phyloP scores from a whole-genome alignment of 2,329 filamentous ascomycete species.

The Rachicladosporium sp. region DNA sequence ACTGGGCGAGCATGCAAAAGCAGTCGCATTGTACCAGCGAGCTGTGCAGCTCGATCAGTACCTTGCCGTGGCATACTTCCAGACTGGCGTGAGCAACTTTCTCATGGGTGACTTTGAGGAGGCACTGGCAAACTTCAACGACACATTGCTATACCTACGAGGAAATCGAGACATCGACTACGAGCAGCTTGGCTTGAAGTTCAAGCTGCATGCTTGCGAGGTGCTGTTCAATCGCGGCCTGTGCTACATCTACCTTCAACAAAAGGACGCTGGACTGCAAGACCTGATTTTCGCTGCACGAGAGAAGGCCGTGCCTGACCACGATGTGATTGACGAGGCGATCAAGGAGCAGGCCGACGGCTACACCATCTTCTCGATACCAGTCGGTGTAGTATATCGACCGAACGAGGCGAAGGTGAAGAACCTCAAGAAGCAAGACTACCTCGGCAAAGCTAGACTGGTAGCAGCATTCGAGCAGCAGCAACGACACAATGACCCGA shows the following conservation, averaged over 20 bases:
- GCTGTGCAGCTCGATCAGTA: slow-evolving; percentile 87
- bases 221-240: slow-evolving; percentile 94
- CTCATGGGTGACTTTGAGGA: slow-evolving; percentile 94
- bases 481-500: slow-evolving; percentile 11
- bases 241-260: slow-evolving; percentile 93
- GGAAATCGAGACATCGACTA: slow-evolving; percentile 98
- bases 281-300: slow-evolving; percentile 84
- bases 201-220: slow-evolving; percentile 95
- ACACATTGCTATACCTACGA: slow-evolving; percentile 83
- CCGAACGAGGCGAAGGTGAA: slow-evolving; percentile 97
- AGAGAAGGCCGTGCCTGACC: slow-evolving; percentile 91
- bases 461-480: slow-evolving; percentile 52
- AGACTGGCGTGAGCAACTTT: slow-evolving; percentile 97
- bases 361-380: slow-evolving; percentile 97
- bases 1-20: slow-evolving; percentile 87
- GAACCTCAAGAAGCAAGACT: slow-evolving; percentile 95
- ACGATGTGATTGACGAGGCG: slow-evolving; percentile 96
- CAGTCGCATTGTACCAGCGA: slow-evolving; percentile 88
- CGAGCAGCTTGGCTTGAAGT: slow-evolving; percentile 84
- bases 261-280: slow-evolving; percentile 79
- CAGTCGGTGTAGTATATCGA: slow-evolving; percentile 86
- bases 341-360: slow-evolving; percentile 91
- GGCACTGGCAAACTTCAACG: slow-evolving; percentile 95
- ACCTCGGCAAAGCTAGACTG: slow-evolving; percentile 87
- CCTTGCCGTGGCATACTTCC: slow-evolving; percentile 94